Conservation (phyloP, 2,329 filamentous ascomycete species). For the Aspergillus flavus region DNA sequence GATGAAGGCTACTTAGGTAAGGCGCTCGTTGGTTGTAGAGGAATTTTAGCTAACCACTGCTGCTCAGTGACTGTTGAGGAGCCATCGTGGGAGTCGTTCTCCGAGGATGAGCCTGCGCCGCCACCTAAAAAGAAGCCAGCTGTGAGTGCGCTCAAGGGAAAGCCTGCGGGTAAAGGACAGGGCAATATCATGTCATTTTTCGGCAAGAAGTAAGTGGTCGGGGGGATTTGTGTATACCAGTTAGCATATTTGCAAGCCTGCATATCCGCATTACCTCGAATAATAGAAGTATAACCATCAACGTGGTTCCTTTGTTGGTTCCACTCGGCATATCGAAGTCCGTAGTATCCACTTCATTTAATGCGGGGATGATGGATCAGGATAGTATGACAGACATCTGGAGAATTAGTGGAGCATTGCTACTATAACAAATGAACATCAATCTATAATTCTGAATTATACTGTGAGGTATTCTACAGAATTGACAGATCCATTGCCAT, state of each 20-base stretch:
- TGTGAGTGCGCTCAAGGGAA: constrained; percentile 54
- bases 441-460: neutral
- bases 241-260: neutral
- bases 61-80: constrained; percentile 80
- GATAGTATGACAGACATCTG: neutral
- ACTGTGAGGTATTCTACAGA: neutral
- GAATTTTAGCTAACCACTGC: constrained; percentile 12
- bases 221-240: neutral
- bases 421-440: neutral
- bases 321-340: neutral
- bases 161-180: constrained; percentile 57
- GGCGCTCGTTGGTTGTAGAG: constrained; percentile 30
- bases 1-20: constrained; percentile 87
- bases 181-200: constrained; percentile 95
- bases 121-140: constrained; percentile 51
- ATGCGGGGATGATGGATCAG: neutral
- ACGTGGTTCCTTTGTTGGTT: neutral
- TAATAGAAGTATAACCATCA: neutral
- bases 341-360: neutral
- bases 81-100: constrained; percentile 86
- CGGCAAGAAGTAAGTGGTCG: constrained; percentile 66
- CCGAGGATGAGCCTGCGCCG: constrained; percentile 74
- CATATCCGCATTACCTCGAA: neutral
- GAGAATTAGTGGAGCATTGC: neutral
- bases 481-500: neutral